phyloP scores from a whole-genome alignment of 306 rosid genomes.

The Quercus agrifolia region DNA sequence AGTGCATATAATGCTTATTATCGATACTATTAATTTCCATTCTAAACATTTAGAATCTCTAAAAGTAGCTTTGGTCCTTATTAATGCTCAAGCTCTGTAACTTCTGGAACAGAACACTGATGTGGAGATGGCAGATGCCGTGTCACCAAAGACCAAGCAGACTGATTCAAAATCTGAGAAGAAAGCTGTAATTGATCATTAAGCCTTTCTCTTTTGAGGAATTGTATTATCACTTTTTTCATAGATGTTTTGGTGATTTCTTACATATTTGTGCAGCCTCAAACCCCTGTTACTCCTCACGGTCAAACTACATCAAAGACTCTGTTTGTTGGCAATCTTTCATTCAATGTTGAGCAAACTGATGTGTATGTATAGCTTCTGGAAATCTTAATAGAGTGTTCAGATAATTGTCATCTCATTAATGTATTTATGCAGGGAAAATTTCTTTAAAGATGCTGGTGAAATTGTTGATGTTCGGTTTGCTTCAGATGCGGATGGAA shows the following conservation, averaged over 20 bases:
- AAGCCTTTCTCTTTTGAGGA: neutral
- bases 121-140: slow-evolving; percentile 70
- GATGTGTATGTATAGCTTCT: slow-evolving; percentile 59
- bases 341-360: slow-evolving; percentile 34
- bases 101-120: slow-evolving; percentile 43
- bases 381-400: neutral
- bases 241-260: neutral
- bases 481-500: slow-evolving; percentile 36
- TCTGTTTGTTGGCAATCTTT: slow-evolving; percentile 68
- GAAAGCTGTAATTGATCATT: slow-evolving; percentile 35
- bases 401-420: slow-evolving; percentile 1
- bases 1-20: too few relatives aligned
- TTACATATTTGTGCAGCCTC: slow-evolving; percentile 42
- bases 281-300: slow-evolving; percentile 56
- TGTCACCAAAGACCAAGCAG: slow-evolving; percentile 19
- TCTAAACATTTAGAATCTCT: too few relatives aligned
- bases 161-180: slow-evolving; percentile 19
- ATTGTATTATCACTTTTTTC: neutral
- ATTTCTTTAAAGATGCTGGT: slow-evolving; percentile 67
- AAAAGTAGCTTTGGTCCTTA: neutral
- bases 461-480: slow-evolving; percentile 73
- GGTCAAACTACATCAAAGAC: slow-evolving; percentile 44
- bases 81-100: neutral
- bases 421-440: slow-evolving; percentile 37
- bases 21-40: too few relatives aligned